A percentile compares a stretch with the other conserved stretches of the same genome.
phyloP scores from a whole-genome alignment of 2,329 filamentous ascomycete genomes.

The Ophiosphaerella korrae region DNA sequence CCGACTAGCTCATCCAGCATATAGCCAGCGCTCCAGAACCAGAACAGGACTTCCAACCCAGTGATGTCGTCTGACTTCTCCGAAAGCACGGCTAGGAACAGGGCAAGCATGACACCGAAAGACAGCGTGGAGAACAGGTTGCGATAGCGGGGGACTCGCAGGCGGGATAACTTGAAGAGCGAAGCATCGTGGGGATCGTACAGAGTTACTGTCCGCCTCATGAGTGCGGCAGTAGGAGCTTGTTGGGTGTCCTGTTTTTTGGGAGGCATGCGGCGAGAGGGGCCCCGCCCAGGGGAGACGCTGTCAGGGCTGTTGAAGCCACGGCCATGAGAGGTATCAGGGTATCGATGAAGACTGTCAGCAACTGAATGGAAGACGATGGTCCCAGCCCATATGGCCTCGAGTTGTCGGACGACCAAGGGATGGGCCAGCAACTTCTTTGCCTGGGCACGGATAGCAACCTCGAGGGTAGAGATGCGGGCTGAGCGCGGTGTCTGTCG shows the following conservation, averaged over 20 bases:
- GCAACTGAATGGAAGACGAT: constrained; percentile 92
- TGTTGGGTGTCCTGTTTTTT: constrained; percentile 32
- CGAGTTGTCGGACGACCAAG: constrained; percentile 89
- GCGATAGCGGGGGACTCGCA: constrained; percentile 89
- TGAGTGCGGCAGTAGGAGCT: constrained; percentile 43
- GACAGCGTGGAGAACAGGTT: constrained; percentile 89
- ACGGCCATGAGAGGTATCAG: constrained; percentile 40
- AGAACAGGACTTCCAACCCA: constrained; percentile 84
- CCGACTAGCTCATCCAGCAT: constrained; percentile 96
- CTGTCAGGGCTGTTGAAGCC: constrained; percentile 27
- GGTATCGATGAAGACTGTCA: constrained; percentile 77
- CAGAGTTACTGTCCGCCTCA: constrained; percentile 77
- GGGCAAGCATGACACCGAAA: constrained; percentile 78
- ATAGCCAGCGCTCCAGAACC: constrained; percentile 97
- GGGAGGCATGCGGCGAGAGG: constrained; percentile 35
- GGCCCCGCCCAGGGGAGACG: constrained; percentile 37
- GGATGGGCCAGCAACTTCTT: constrained; percentile 93
- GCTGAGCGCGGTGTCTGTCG: constrained; percentile 59
- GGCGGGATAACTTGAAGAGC: constrained; percentile 84
- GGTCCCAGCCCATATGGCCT: constrained; percentile 94
- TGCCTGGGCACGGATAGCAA: constrained; percentile 89
- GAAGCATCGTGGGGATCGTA: constrained; percentile 93
- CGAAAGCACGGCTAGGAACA: constrained; percentile 82
- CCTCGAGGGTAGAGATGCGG: constrained; percentile 86
- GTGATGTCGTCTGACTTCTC: constrained; percentile 81